Evolutionary conservation across 805 yeast genomes (phyloP).

Genomic region (Ogataea zsoltii): DNA sequence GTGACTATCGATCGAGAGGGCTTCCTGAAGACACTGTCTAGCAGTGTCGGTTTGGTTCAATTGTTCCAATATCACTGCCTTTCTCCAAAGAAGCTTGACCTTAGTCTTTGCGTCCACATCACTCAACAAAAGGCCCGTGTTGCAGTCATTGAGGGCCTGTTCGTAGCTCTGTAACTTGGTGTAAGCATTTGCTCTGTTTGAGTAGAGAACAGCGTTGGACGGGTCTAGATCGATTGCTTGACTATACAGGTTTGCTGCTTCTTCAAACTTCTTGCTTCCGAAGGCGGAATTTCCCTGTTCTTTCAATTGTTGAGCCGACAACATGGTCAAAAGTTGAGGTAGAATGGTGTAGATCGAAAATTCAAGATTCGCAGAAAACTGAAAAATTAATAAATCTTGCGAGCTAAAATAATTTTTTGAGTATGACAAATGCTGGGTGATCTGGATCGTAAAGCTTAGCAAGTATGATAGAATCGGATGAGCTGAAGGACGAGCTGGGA

Average conservation of each 20-base stretch:
- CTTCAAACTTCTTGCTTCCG: constrained; percentile 40
- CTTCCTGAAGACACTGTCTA: constrained; percentile 34
- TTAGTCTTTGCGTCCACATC: constrained; percentile 32
- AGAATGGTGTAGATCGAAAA: too few species aligned
- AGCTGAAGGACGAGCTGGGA: constrained; percentile 68
- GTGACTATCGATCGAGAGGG: constrained; percentile 5
- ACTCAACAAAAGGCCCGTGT: constrained; percentile 43
- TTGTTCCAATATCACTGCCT: constrained; percentile 42
- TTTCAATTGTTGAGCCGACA: constrained; percentile 35
- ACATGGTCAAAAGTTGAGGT: constrained; percentile 1
- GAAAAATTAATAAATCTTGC: too few species aligned
- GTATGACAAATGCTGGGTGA: not conserved
- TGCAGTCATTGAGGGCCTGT: constrained; percentile 51
- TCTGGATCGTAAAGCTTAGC: not conserved
- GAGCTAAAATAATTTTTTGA: too few species aligned
- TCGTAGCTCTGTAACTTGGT: constrained; percentile 50
- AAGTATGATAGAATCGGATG: constrained; percentile 39
- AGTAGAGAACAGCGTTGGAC: constrained; percentile 52
- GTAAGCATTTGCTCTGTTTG: constrained; percentile 72
- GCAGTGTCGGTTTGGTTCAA: constrained; percentile 33
- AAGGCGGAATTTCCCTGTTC: constrained; percentile 57
- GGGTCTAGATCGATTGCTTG: constrained; percentile 55
- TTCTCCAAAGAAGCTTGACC: constrained; percentile 54
- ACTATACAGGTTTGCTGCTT: constrained; percentile 55
- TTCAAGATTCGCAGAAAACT: too few species aligned